Evolutionary conservation across 2,329 filamentous ascomycete species (phyloP).

Genomic region (Magnaporthiopsis rhizophila): DNA sequence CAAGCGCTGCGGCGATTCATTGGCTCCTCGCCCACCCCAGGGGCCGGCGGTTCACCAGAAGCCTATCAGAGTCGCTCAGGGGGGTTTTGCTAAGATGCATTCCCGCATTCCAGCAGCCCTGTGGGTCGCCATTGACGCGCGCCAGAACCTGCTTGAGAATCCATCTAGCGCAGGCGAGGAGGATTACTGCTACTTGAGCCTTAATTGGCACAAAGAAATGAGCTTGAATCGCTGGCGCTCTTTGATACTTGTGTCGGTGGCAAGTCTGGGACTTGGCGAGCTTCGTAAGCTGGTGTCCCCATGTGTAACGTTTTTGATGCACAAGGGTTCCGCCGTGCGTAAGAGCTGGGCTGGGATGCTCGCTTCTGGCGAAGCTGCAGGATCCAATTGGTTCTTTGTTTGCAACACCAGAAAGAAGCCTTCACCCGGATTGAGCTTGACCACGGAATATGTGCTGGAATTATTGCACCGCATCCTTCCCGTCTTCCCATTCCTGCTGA

Average conservation of each 20-base stretch:
- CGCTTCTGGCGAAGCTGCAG: not conserved
- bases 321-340: not conserved
- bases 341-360: not conserved
- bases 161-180: not conserved
- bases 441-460: not conserved
- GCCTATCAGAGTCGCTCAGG: not conserved
- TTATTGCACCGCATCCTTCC: not conserved
- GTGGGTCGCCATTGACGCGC: not conserved
- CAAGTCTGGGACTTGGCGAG: not conserved
- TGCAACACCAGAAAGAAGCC: not conserved
- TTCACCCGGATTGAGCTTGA: no score
- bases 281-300: not conserved
- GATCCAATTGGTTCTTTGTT: not conserved
- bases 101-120: not conserved
- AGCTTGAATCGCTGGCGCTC: no score
- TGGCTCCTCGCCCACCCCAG: not conserved
- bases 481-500: not conserved
- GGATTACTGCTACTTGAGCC: not conserved
- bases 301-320: not conserved
- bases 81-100: not conserved
- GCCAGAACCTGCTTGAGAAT: not conserved
- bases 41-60: not conserved
- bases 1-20: not conserved
- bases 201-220: not conserved
- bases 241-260: not conserved